Evolutionary conservation across 371 early-diverging fungal genomes (phyloP).

Genomic region (Umbelopsis sp.): DNA sequence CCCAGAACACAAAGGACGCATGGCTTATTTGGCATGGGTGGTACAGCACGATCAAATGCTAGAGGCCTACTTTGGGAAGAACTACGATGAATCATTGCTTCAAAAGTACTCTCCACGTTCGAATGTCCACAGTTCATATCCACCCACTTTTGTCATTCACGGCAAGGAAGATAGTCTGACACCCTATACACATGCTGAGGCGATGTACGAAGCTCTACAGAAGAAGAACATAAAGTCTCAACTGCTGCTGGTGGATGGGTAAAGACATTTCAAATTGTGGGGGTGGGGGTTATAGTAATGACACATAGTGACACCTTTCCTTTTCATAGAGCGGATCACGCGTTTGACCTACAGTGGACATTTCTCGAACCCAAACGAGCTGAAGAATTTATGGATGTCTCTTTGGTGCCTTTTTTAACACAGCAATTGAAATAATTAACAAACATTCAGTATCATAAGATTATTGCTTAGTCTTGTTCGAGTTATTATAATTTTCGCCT

Average conservation of each 20-base stretch:
- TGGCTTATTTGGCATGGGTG: neutral
- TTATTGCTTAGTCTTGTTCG: neutral
- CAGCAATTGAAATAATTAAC: neutral
- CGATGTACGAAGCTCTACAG: neutral
- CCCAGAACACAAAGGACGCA: too few species aligned
- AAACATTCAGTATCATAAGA: too few species aligned
- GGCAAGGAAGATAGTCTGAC: neutral
- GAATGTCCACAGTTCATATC: slow-evolving; percentile 4
- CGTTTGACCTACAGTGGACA: neutral
- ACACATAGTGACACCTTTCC: neutral
- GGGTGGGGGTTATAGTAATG: neutral
- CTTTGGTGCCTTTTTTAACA: neutral
- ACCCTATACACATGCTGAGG: neutral
- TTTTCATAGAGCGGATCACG: neutral
- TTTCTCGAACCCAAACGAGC: neutral
- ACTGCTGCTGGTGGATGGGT: neutral
- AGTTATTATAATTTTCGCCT: slow-evolving; percentile 1
- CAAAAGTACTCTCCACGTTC: neutral
- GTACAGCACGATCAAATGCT: neutral
- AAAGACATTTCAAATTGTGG: neutral
- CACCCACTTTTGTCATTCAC: neutral
- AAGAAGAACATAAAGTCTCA: neutral
- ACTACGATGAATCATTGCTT: neutral
- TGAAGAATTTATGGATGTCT: neutral
- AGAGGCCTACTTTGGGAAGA: neutral